These are phyloP conservation scores for Epichloe gansuensis DNA, from an alignment of 2,329 filamentous ascomycete genomes.

Conservation along the genomic window DNA sequence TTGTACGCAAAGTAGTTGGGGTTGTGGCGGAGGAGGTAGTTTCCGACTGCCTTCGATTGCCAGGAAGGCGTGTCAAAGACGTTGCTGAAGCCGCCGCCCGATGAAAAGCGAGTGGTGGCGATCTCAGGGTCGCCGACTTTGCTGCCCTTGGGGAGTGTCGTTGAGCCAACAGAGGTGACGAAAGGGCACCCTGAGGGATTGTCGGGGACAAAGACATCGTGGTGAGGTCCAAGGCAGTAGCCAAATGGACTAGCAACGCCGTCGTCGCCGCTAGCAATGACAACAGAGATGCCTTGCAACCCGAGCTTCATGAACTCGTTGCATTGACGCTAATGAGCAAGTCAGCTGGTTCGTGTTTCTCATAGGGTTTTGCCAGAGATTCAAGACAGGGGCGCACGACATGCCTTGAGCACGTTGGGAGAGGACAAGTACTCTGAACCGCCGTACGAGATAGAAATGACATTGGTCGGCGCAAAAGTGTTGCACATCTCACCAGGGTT, in stretches of 20 bases:
- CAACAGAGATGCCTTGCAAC: constrained; percentile 27
- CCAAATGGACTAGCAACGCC: constrained; percentile 10
- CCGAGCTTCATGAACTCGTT: constrained; percentile 34
- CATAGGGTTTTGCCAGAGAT: too few relatives aligned
- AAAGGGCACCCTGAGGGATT: constrained; percentile 37
- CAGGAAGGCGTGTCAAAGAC: constrained; percentile 35
- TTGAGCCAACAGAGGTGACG: constrained; percentile 38
- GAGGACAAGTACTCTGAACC: constrained; percentile 24
- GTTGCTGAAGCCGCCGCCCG: constrained; percentile 37
- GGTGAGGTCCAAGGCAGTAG: constrained; percentile 13
- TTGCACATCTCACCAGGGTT: constrained; percentile 21
- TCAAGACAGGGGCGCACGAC: neutral
- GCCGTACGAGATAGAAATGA: constrained; percentile 30
- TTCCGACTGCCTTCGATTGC: constrained; percentile 22
- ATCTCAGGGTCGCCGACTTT: constrained; percentile 5
- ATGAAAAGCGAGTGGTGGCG: constrained; percentile 26
- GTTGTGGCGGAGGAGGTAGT: constrained; percentile 8
- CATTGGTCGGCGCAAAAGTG: constrained; percentile 19
- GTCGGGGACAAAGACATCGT: constrained; percentile 33
- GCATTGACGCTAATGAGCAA: constrained; percentile 22
- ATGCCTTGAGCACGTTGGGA: constrained; percentile 26
- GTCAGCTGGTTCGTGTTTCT: neutral
- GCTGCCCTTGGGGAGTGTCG: constrained; percentile 18
- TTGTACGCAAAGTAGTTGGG: constrained; percentile 10
- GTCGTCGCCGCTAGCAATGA: constrained; percentile 24